phyloP scores from a whole-genome alignment of 345 rosid genomes.

The Toxicodendron radicans region DNA sequence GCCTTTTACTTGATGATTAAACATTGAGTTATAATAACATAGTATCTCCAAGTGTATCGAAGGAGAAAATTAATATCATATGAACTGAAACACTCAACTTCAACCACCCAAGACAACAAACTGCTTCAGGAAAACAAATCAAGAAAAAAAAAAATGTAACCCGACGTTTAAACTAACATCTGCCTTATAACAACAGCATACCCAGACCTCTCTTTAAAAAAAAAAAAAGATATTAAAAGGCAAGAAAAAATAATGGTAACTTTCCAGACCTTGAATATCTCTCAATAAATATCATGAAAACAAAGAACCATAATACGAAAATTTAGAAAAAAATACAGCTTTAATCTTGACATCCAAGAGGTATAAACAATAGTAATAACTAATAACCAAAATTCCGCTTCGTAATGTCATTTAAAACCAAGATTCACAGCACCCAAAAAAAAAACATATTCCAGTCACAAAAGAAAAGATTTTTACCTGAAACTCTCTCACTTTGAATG shows the following conservation, averaged over 20 bases:
- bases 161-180: background rate
- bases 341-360: background rate
- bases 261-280: too few relatives aligned
- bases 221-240: too few relatives aligned
- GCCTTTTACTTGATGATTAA: background rate
- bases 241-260: too few relatives aligned
- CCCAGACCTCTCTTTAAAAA: background rate
- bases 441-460: background rate
- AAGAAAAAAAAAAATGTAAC: background rate
- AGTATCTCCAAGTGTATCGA: background rate
- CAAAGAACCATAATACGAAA: too few relatives aligned
- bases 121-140: background rate
- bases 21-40: background rate
- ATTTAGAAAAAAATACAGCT: too few relatives aligned
- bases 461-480: conserved; percentile 49
- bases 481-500: conserved; percentile 93
- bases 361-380: background rate
- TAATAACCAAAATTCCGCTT: too few relatives aligned
- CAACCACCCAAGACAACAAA: background rate
- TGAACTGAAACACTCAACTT: background rate
- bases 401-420: too few relatives aligned
- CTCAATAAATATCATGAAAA: background rate
- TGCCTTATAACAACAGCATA: background rate
- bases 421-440: background rate
- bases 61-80: background rate